A percentile compares a stretch with the other conserved stretches of the same genome.
These are phyloP conservation scores for Haplosporangium sp. DNA, from an alignment of 371 early-diverging fungal genomes.

Conservation along the genomic window DNA sequence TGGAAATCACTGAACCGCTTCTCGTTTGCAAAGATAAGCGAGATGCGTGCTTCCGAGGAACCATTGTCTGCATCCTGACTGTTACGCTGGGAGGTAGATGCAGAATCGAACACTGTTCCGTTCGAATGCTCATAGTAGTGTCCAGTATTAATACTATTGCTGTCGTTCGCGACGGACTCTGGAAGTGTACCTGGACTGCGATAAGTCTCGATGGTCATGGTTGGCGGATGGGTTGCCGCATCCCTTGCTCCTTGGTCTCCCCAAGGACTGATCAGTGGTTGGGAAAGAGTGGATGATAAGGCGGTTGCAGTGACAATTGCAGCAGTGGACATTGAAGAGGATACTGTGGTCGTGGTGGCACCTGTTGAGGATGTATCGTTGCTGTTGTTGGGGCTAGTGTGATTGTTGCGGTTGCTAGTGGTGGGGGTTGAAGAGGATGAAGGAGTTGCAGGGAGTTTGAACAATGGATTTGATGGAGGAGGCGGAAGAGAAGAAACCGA, in stretches of 20 bases:
- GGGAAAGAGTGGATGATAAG: neutral
- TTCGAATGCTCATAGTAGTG: neutral
- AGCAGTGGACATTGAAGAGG: slow-evolving; percentile 27
- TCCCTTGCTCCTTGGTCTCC: neutral
- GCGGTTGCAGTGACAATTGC: neutral
- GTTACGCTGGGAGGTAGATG: slow-evolving; percentile 9
- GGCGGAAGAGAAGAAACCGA: slow-evolving; percentile 1
- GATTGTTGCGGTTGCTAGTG: slow-evolving; percentile 17
- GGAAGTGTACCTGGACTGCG: neutral
- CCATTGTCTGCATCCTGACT: slow-evolving; percentile 18
- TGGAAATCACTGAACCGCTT: slow-evolving; percentile 74
- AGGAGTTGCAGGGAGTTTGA: neutral
- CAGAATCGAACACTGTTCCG: neutral
- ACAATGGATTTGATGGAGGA: neutral
- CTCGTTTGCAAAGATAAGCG: slow-evolving; percentile 58
- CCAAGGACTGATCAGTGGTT: neutral
- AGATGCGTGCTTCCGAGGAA: slow-evolving; percentile 12
- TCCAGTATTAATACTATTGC: too few species aligned
- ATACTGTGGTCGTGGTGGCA: slow-evolving; percentile 9
- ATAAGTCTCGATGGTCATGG: neutral
- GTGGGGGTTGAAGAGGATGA: slow-evolving; percentile 5
- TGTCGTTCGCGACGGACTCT: too few species aligned
- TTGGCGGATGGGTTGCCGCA: neutral
- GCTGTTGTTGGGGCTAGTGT: slow-evolving; percentile 6
- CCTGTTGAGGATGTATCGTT: neutral